Evolutionary conservation across 257 asterid species (phyloP), one percentile per base, ranked within the genome.

Genomic region (Nicotiana sylvestris): DNA sequence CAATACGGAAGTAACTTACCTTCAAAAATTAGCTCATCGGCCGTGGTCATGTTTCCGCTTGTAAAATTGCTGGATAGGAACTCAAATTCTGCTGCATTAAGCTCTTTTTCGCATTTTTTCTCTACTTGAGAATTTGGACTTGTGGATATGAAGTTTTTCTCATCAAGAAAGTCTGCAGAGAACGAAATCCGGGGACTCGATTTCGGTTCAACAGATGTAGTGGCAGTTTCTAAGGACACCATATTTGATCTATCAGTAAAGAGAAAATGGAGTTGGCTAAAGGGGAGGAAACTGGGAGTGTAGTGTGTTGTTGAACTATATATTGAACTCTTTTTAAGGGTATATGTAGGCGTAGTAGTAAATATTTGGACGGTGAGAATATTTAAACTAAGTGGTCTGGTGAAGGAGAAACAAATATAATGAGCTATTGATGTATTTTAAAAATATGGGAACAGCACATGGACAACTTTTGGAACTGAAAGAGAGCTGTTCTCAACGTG

Each of bases 91-190:
- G 84, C 86, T 5, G 83, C 87, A 53, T 60, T 86, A 1, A 85
- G 81, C 3, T 69, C 61, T 32, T 68, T 86, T 29, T 83, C 88
- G 27, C 58, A 58, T 29, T 81, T 78, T 46, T 55, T 76, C 67
- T 87, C 91, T 1, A 37, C 39, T 9, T 18, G 83, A 60, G 92
- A 81, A 81, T 86, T 85, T 1, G 97, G 99, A 81, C 87, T 87
- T 49, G 91, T 92, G 72, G 98, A 87, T 87, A 92, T 94, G 91
- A 90, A 92, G 89, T 87, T 87, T 84, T 82, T 84, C 56, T 91
- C 97, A 55, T 94, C 97, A 29, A 94, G 89, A 58, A 94, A 92
- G 43, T 95, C 98, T 3, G 93, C 90, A 6, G 99, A 95, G 92
- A 95, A 92, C 0, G 98, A 94, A 51, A 92, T 86, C 15, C 98